Evolutionary conservation across 2,329 filamentous ascomycete species (phyloP).

Genomic region (Colletotrichum musae): DNA sequence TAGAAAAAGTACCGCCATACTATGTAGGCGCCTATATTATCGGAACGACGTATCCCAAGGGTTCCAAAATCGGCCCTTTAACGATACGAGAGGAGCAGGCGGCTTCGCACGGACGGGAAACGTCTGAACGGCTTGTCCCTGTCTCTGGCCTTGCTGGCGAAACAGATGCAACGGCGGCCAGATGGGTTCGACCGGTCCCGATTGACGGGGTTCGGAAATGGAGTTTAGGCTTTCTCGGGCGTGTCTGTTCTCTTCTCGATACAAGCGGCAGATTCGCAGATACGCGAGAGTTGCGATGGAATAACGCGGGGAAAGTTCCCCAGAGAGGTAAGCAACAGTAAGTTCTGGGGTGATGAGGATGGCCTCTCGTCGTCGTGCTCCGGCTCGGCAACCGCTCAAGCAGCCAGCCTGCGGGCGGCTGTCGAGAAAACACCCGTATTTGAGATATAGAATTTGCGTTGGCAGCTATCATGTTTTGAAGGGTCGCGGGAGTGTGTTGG

Average conservation of each 20-base stretch:
- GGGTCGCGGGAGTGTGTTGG: slow-evolving; percentile 4
- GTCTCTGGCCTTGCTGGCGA: slow-evolving; percentile 6
- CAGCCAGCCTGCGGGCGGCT: too few relatives aligned
- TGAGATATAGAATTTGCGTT: slow-evolving; percentile 32
- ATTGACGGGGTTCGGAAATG: slow-evolving; percentile 1
- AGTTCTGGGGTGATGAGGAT: too few relatives aligned
- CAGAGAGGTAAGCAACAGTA: too few relatives aligned
- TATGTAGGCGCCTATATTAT: neutral
- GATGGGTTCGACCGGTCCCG: slow-evolving; percentile 32
- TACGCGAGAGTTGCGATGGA: too few relatives aligned
- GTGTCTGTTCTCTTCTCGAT: too few relatives aligned
- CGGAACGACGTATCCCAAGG: neutral
- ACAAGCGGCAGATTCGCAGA: too few relatives aligned
- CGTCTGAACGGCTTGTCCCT: slow-evolving; percentile 28
- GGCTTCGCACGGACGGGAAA: slow-evolving; percentile 31
- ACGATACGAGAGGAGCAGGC: too few relatives aligned
- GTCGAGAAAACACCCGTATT: neutral
- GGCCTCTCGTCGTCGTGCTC: too few relatives aligned
- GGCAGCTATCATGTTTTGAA: slow-evolving; percentile 31
- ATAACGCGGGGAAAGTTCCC: too few relatives aligned
- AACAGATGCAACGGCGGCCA: slow-evolving; percentile 34
- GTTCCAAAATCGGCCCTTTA: slow-evolving; percentile 24
- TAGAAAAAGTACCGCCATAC: neutral
- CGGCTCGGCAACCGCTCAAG: too few relatives aligned
- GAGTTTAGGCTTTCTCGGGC: neutral